These are phyloP conservation scores for Arthrobotrys megalospora DNA, from an alignment of 2,329 filamentous ascomycete genomes.

Conservation along the genomic window DNA sequence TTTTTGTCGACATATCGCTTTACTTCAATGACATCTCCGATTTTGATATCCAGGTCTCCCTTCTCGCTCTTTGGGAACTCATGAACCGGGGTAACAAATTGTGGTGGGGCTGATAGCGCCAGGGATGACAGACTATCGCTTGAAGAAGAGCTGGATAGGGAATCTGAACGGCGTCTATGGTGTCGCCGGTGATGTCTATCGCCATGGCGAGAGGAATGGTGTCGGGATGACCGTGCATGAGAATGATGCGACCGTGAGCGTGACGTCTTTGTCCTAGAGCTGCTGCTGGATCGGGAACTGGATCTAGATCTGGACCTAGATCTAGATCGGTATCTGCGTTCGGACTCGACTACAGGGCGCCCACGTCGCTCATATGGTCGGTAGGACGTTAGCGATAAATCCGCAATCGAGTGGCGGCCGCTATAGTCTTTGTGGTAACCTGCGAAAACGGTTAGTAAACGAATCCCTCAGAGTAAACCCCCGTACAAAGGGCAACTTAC, in stretches of 20 bases:
- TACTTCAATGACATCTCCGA: conserved; percentile 57
- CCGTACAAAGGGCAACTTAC: conserved; percentile 8
- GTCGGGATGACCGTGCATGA: conserved; percentile 39
- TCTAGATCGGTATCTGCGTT: conserved; percentile 26
- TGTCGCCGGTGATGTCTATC: conserved; percentile 36
- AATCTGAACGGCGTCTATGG: conserved; percentile 34
- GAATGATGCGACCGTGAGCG: conserved; percentile 39
- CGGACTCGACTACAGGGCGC: conserved; percentile 5
- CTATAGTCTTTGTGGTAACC: conserved; percentile 48
- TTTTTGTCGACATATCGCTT: conserved; percentile 52
- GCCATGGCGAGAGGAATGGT: conserved; percentile 23
- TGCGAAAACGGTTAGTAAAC: not conserved
- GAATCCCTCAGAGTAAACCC: not conserved
- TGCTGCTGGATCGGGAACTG: conserved; percentile 50
- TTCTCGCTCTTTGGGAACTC: conserved; percentile 49
- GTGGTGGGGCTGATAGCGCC: conserved; percentile 33
- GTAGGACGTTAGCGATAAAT: conserved; percentile 46
- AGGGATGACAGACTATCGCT: conserved; percentile 47
- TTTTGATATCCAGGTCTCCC: conserved; percentile 43
- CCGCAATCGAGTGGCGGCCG: conserved; percentile 49
- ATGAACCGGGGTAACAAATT: conserved; percentile 46
- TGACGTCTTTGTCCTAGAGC: conserved; percentile 29
- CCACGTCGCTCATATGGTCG: conserved; percentile 19
- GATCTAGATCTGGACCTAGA: conserved; percentile 46
- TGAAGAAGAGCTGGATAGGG: conserved; percentile 8